A percentile compares a stretch with the other conserved stretches of the same genome.
Conservation (phyloP, 495 filamentous ascomycete genomes). For the Penicillium pulvis region DNA sequence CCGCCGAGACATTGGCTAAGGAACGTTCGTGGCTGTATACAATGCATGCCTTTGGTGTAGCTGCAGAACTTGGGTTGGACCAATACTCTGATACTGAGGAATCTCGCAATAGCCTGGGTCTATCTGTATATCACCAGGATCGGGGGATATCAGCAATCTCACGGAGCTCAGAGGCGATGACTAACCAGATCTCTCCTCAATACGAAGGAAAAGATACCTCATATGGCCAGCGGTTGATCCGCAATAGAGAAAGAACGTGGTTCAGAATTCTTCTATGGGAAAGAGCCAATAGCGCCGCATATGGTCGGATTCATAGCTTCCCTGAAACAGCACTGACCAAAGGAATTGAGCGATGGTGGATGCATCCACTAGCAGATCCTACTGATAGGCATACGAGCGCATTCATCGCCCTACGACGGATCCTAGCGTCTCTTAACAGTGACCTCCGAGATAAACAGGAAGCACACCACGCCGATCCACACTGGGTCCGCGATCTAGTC, state of each 20-base stretch:
- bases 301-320: conserved; percentile 25
- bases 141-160: not conserved
- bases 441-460: conserved; percentile 14
- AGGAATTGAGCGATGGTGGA: conserved; percentile 29
- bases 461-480: conserved; percentile 12
- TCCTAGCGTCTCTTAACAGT: conserved; percentile 18
- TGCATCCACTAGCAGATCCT: conserved; percentile 26
- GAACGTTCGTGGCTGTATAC: conserved; percentile 34
- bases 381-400: conserved; percentile 33
- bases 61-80: conserved; percentile 28
- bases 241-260: conserved; percentile 33
- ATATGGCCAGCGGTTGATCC: conserved; percentile 17
- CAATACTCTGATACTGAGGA: conserved; percentile 9
- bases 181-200: not conserved
- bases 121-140: not conserved
- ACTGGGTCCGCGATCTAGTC: conserved; percentile 28
- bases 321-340: conserved; percentile 28
- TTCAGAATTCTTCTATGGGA: conserved; percentile 33
- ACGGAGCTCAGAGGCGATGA: not conserved
- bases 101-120: not conserved
- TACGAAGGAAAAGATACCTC: not conserved
- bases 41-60: conserved; percentile 31
- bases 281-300: conserved; percentile 32
- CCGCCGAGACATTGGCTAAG: conserved; percentile 23
- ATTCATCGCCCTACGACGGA: conserved; percentile 24